Percentiles rank a stretch among this genome's conserved stretches.
These are phyloP conservation scores for Chrysoporthe deuterocubensis DNA, from an alignment of 2,329 filamentous ascomycete species.

Conservation along the genomic window DNA sequence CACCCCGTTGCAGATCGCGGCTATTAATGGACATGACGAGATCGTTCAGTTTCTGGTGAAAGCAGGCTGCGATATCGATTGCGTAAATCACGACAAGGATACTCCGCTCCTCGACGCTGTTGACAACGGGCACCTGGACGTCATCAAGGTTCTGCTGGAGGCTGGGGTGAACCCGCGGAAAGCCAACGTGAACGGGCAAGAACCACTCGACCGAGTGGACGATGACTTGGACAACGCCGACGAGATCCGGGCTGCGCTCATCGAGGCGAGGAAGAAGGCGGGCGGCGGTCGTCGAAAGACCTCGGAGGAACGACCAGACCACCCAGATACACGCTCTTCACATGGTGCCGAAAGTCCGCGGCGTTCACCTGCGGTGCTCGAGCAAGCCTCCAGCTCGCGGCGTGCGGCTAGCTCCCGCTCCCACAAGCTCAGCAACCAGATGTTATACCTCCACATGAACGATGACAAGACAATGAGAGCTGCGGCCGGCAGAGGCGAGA, in stretches of 20 bases:
- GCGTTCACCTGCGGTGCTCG: slow-evolving; percentile 53
- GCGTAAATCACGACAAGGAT: slow-evolving; percentile 79
- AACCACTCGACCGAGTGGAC: slow-evolving; percentile 83
- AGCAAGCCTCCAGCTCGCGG: slow-evolving; percentile 42
- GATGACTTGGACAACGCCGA: slow-evolving; percentile 76
- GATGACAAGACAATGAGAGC: slow-evolving; percentile 64
- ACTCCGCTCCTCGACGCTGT: slow-evolving; percentile 95
- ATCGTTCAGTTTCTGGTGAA: slow-evolving; percentile 88
- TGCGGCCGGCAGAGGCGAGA: slow-evolving; percentile 64
- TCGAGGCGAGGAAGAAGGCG: slow-evolving; percentile 61
- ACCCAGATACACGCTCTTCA: slow-evolving; percentile 48
- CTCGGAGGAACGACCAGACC: slow-evolving; percentile 60
- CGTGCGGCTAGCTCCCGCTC: slow-evolving; percentile 61
- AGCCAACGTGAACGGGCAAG: slow-evolving; percentile 89
- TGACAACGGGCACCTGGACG: slow-evolving; percentile 89
- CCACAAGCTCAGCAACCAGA: slow-evolving; percentile 67
- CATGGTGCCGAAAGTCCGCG: slow-evolving; percentile 62
- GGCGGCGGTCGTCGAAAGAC: slow-evolving; percentile 58
- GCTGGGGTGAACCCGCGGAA: slow-evolving; percentile 91
- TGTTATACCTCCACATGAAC: slow-evolving; percentile 63
- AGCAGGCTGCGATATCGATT: slow-evolving; percentile 83
- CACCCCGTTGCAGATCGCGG: slow-evolving; percentile 90
- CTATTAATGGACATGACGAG: slow-evolving; percentile 81
- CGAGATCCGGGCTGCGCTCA: slow-evolving; percentile 73
- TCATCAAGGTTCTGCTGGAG: slow-evolving; percentile 81